A percentile compares a stretch with the other conserved stretches of the same genome.
Evolutionary conservation across 768 basidiomycete species (phyloP).

Genomic region (Lepiota venenata): DNA sequence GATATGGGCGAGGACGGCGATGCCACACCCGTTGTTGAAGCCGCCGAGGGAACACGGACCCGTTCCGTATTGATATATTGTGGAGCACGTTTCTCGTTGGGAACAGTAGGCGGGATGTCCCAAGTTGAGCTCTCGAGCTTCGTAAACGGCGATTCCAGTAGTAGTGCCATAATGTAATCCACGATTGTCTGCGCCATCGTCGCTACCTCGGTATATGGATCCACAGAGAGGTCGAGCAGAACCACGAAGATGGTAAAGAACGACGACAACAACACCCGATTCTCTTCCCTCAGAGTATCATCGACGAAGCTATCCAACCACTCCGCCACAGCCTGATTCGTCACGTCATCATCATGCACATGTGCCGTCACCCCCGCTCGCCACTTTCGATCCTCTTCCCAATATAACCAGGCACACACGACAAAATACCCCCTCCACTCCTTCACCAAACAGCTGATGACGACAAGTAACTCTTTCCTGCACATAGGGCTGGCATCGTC

Average conservation of each 20-base stretch:
- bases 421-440: slow-evolving; percentile 98
- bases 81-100: slow-evolving; percentile 33
- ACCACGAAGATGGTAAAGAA: slow-evolving; percentile 92
- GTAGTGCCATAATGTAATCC: slow-evolving; percentile 88
- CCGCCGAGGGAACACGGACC: slow-evolving; percentile 44
- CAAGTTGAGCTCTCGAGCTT: slow-evolving; percentile 68
- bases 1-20: slow-evolving; percentile 35
- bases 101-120: slow-evolving; percentile 41
- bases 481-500: slow-evolving; percentile 97
- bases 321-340: slow-evolving; percentile 66
- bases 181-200: slow-evolving; percentile 87
- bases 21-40: background rate
- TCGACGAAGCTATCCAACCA: slow-evolving; percentile 75
- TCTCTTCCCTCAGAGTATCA: slow-evolving; percentile 67
- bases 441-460: slow-evolving; percentile 90
- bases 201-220: slow-evolving; percentile 91
- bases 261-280: slow-evolving; percentile 80
- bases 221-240: slow-evolving; percentile 86
- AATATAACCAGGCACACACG: slow-evolving; percentile 94
- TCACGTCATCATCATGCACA: slow-evolving; percentile 65
- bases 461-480: slow-evolving; percentile 86
- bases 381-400: slow-evolving; percentile 85
- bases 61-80: slow-evolving; percentile 36
- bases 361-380: slow-evolving; percentile 31
- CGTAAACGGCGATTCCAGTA: slow-evolving; percentile 87